Evolutionary conservation across 2,329 filamentous ascomycete genomes (phyloP).

Genomic region (Pestalotiopsis sp.): DNA sequence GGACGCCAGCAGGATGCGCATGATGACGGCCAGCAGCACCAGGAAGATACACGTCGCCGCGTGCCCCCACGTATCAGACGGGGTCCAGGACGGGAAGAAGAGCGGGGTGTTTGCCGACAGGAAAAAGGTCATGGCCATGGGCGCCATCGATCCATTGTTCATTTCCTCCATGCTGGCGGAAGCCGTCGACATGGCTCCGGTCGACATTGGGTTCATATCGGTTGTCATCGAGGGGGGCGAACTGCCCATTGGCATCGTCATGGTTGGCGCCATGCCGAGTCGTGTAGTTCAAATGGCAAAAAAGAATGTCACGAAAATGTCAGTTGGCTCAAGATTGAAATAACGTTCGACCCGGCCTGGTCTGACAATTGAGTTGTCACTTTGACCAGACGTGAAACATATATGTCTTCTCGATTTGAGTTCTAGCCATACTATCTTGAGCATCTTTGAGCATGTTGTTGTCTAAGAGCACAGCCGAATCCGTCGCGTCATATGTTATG

Average conservation of each 20-base stretch:
- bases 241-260: background rate
- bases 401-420: background rate
- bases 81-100: conserved; percentile 66
- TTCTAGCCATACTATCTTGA: background rate
- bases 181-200: background rate
- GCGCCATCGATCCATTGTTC: background rate
- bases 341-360: background rate
- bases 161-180: background rate
- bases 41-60: conserved; percentile 75
- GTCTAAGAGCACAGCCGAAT: background rate
- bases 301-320: background rate
- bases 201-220: background rate
- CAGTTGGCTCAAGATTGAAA: background rate
- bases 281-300: background rate
- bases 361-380: too few species aligned
- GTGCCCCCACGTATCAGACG: conserved; percentile 59
- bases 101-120: conserved; percentile 61
- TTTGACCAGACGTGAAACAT: background rate
- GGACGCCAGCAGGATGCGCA: conserved; percentile 60
- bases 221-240: background rate
- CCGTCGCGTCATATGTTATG: background rate
- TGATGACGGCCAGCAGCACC: conserved; percentile 62
- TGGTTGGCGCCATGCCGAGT: background rate
- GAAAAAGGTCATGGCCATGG: conserved; percentile 45
- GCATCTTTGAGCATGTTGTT: conserved; percentile 1